Percentiles rank a stretch among this genome's conserved stretches.
Evolutionary conservation across 2,329 filamentous ascomycete genomes (phyloP).

Genomic region (Penicillium sp.): DNA sequence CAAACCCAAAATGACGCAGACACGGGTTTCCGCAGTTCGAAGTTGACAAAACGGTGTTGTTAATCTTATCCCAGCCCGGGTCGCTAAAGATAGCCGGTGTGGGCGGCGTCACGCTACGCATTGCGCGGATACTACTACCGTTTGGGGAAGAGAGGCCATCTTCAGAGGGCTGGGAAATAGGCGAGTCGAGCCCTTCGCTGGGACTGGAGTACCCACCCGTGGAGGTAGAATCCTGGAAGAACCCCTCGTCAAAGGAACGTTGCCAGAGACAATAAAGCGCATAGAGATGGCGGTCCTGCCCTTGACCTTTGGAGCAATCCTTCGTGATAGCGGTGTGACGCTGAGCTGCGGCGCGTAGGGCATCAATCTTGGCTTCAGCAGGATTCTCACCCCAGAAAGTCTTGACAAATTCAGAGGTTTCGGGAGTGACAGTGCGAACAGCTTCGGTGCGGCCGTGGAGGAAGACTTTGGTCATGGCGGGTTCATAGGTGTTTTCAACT

Average conservation of each 20-base stretch:
- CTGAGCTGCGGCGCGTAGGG: constrained; percentile 79
- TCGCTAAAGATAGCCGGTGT: constrained; percentile 83
- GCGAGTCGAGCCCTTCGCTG: constrained; percentile 35
- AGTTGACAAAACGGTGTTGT: constrained; percentile 90
- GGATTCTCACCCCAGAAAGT: constrained; percentile 95
- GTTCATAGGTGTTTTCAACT: constrained; percentile 94
- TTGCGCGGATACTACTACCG: constrained; percentile 59
- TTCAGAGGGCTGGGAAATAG: constrained; percentile 45
- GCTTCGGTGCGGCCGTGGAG: constrained; percentile 95
- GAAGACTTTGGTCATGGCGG: constrained; percentile 95
- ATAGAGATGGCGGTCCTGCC: constrained; percentile 91
- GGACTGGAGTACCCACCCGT: constrained; percentile 71
- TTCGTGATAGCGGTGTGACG: constrained; percentile 80
- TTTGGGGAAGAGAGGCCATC: constrained; percentile 43
- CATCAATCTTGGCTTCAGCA: constrained; percentile 79
- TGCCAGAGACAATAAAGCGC: constrained; percentile 96
- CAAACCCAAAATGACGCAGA: constrained; percentile 94
- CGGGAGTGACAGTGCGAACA: constrained; percentile 80
- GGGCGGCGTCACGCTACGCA: constrained; percentile 47
- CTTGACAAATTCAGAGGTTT: constrained; percentile 85
- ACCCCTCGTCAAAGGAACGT: constrained; percentile 76
- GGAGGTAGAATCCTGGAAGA: constrained; percentile 53
- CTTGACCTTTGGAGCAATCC: constrained; percentile 85
- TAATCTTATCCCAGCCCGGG: constrained; percentile 89
- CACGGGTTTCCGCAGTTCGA: constrained; percentile 99